Conservation (phyloP, 2,329 filamentous ascomycete genomes). For the Calonectria naviculata region DNA sequence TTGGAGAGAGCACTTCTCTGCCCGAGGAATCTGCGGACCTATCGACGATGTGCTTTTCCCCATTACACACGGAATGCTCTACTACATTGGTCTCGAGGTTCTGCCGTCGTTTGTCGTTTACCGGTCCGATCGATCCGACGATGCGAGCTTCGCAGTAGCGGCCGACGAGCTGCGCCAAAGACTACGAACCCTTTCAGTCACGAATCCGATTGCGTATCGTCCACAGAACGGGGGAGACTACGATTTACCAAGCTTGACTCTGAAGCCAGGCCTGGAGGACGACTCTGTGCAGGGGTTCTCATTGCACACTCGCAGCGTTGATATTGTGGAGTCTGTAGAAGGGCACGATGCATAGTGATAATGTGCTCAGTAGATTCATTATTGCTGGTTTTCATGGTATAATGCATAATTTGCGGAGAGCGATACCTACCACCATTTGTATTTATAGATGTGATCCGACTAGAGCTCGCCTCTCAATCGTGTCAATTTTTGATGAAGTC, state of each 20-base stretch:
- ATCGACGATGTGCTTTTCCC: slow-evolving; percentile 27
- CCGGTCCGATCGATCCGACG: not conserved
- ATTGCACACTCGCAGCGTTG: not conserved
- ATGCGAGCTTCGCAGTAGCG: not conserved
- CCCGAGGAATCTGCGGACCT: slow-evolving; percentile 17
- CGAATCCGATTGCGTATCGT: slow-evolving; percentile 15
- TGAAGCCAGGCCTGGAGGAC: slow-evolving; percentile 12
- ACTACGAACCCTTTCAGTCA: slow-evolving; percentile 7
- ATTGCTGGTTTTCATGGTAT: no score
- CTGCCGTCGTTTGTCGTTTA: slow-evolving; percentile 23
- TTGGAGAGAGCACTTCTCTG: slow-evolving; percentile 13
- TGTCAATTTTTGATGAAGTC: no score
- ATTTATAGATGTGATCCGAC: no score
- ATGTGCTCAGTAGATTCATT: no score
- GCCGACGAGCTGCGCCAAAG: slow-evolving; percentile 11
- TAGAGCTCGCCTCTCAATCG: no score
- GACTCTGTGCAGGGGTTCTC: slow-evolving; percentile 2
- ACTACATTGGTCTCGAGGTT: slow-evolving; percentile 19
- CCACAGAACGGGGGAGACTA: slow-evolving; percentile 24
- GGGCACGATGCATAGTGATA: no score
- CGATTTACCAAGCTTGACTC: slow-evolving; percentile 19
- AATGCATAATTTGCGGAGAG: no score
- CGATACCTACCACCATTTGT: no score
- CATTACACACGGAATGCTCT: slow-evolving; percentile 22
- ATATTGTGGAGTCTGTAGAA: no score